Evolutionary conservation across 108 stramenopile genomes (phyloP).

Genomic region (Cyclostephanos invisitatus): DNA sequence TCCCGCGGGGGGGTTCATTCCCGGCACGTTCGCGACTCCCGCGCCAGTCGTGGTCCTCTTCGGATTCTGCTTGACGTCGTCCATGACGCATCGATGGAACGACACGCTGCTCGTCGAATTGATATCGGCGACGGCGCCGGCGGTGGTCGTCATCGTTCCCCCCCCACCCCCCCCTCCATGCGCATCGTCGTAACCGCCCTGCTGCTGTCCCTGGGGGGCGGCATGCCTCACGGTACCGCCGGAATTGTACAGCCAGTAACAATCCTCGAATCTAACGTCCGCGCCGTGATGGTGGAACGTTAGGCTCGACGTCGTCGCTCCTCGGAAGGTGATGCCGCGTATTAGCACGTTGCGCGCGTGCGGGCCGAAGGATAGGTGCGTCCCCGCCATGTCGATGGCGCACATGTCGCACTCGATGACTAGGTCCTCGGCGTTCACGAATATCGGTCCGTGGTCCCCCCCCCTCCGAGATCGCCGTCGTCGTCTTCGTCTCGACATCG

Average conservation of each 20-base stretch:
- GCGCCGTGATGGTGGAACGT: conserved; percentile 81
- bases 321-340: conserved; percentile 68
- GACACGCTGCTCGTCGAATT: conserved; percentile 71
- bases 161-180: conserved; percentile 8
- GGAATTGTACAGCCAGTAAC: conserved; percentile 65
- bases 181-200: conserved; percentile 5
- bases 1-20: conserved; percentile 31
- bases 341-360: conserved; percentile 71
- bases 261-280: conserved; percentile 74
- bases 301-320: conserved; percentile 60
- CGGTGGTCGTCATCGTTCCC: conserved; percentile 17
- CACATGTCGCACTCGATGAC: conserved; percentile 71
- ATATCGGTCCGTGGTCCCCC: conserved; percentile 49
- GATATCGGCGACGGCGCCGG: conserved; percentile 73
- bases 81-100: conserved; percentile 74
- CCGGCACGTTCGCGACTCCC: conserved; percentile 38
- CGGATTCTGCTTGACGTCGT: conserved; percentile 43
- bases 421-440: conserved; percentile 83
- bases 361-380: conserved; percentile 82
- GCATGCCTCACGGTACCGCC: conserved; percentile 22
- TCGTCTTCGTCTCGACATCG: not conserved
- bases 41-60: conserved; percentile 39
- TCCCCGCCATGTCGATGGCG: conserved; percentile 58
- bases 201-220: conserved; percentile 1
- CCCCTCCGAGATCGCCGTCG: not conserved